Percentiles rank a stretch among this genome's conserved stretches.
Conservation (phyloP, 164 flowering plant species). For the Akebia trifoliata region DNA sequence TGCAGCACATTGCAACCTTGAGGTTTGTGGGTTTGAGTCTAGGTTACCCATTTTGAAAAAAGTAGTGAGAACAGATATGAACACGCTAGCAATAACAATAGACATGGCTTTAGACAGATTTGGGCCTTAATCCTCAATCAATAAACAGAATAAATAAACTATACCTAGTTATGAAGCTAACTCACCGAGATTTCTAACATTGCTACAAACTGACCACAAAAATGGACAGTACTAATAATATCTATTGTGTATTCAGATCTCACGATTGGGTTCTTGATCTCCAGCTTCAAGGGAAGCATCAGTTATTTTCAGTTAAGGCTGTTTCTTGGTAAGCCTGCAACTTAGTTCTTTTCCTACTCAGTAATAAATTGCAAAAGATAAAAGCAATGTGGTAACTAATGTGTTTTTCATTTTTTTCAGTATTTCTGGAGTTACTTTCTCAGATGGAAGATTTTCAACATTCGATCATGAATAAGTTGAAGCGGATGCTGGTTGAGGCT, state of each 20-base stretch:
- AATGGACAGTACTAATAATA: neutral
- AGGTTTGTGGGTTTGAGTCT: no score
- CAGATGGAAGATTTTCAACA: constrained; percentile 12
- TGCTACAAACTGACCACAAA: neutral
- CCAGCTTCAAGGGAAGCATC: constrained; percentile 13
- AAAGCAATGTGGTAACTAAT: neutral
- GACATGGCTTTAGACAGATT: no score
- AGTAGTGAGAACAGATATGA: no score
- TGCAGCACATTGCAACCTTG: no score
- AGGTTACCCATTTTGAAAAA: no score
- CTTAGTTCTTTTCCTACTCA: neutral
- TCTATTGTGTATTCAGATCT: constrained; percentile 10
- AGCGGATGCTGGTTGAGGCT: constrained; percentile 11
- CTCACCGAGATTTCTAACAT: no score
- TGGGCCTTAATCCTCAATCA: no score
- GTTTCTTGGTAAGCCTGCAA: constrained; percentile 24
- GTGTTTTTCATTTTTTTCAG: constrained; percentile 13
- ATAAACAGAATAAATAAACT: no score
- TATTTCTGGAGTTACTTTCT: constrained; percentile 22
- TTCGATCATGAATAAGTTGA: constrained; percentile 10
- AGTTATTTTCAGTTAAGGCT: constrained; percentile 22
- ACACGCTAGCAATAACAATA: no score
- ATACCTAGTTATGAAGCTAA: no score
- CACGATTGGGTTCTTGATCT: neutral
- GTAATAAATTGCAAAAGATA: neutral